A percentile compares a stretch with the other conserved stretches of the same genome.
phyloP scores from a whole-genome alignment of 163 green algal species.

The Chlamydomonas reinhardtii region DNA sequence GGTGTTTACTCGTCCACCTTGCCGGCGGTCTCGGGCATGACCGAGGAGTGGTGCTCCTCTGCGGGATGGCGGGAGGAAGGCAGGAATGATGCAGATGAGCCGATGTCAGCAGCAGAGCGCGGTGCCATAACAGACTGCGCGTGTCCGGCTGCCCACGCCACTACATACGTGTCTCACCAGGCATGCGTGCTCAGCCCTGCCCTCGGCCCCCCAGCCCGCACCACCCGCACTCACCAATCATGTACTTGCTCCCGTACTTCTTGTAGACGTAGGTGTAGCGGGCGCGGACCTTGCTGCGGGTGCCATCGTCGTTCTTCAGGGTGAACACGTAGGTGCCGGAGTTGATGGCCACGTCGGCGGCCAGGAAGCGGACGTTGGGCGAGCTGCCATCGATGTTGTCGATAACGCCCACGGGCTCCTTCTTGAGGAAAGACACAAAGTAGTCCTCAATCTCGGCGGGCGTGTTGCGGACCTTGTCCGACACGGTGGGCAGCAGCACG shows the following conservation, averaged over 20 bases:
- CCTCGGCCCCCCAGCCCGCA: no score
- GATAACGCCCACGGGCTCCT: constrained; percentile 49
- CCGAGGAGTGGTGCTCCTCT: constrained; percentile 52
- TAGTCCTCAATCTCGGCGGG: constrained; percentile 53
- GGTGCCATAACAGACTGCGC: no score
- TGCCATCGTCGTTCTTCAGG: constrained; percentile 21
- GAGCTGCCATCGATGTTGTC: constrained; percentile 1
- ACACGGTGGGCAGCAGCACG: constrained; percentile 62
- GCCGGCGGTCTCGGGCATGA: constrained; percentile 40
- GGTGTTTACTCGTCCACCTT: no score
- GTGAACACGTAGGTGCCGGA: constrained; percentile 53
- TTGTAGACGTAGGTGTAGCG: constrained; percentile 62
- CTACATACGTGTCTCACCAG: no score
- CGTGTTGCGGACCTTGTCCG: constrained; percentile 52
- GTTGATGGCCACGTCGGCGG: constrained; percentile 50
- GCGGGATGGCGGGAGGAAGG: no score
- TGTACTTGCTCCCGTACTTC: constrained; percentile 43
- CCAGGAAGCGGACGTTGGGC: constrained; percentile 24
- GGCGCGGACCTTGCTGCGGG: constrained; percentile 13
- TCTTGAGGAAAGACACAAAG: constrained; percentile 56
- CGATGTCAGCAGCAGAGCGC: no score
- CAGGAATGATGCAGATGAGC: no score
- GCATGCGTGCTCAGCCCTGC: no score
- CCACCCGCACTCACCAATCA: constrained; percentile 27
- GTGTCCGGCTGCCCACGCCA: no score